Conservation (phyloP, 1,284 basidiomycete species). For the Ganoderma boninense region DNA sequence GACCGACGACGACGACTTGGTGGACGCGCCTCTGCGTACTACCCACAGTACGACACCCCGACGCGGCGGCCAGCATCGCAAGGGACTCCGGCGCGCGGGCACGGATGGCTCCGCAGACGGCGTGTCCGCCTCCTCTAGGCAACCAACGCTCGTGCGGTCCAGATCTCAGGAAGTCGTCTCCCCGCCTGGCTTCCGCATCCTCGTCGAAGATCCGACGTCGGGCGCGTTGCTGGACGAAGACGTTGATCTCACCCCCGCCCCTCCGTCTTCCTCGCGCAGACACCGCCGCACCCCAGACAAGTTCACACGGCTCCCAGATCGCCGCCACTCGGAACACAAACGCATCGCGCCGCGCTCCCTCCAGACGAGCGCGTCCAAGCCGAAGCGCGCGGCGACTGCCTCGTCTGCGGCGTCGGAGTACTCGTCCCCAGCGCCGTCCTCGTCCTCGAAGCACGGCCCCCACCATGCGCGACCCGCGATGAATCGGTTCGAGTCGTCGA, state of each 20-base stretch:
- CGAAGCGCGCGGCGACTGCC: slow-evolving; percentile 6
- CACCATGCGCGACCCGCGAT: slow-evolving; percentile 16
- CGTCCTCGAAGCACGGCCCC: neutral
- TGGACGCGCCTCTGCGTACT: too few relatives aligned
- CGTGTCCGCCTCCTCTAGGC: slow-evolving; percentile 17
- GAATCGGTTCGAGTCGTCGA: slow-evolving; percentile 35
- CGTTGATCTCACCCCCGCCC: slow-evolving; percentile 17
- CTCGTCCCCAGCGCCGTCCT: neutral
- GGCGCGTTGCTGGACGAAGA: slow-evolving; percentile 24
- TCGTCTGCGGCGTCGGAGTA: neutral
- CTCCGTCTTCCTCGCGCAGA: slow-evolving; percentile 34
- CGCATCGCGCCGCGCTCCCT: neutral
- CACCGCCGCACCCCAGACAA: slow-evolving; percentile 32
- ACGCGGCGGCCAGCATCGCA: slow-evolving; percentile 20
- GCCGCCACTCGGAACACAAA: slow-evolving; percentile 29
- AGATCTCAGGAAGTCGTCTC: slow-evolving; percentile 18
- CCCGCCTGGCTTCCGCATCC: slow-evolving; percentile 44
- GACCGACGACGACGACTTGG: slow-evolving; percentile 13
- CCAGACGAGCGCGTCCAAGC: neutral
- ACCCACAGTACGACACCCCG: neutral
- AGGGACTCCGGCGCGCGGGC: slow-evolving; percentile 22
- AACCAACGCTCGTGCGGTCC: slow-evolving; percentile 17
- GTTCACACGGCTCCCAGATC: slow-evolving; percentile 42
- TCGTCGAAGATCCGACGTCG: slow-evolving; percentile 42
- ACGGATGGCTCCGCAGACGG: slow-evolving; percentile 13